phyloP scores from a whole-genome alignment of 345 rosid species.

The Fremontodendron californicum region DNA sequence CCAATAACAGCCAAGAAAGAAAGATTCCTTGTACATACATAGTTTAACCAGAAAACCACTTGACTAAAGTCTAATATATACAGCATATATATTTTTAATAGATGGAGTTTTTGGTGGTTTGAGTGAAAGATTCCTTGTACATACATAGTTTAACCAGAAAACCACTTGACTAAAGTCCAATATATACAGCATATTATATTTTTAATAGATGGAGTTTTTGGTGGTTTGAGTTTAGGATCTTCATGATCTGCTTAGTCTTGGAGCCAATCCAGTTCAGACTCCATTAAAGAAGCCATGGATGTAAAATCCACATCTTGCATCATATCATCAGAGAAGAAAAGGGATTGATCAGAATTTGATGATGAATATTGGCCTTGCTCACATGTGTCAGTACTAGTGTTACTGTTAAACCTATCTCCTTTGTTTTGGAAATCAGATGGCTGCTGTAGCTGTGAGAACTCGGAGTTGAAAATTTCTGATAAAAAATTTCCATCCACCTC shows the following conservation, averaged over 20 bases:
- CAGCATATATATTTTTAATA: too few species aligned
- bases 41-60: too few species aligned
- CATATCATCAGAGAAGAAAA: slow-evolving; percentile 1
- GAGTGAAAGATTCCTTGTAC: neutral
- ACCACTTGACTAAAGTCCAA: too few species aligned
- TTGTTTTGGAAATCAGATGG: neutral
- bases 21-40: neutral
- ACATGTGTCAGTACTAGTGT: neutral
- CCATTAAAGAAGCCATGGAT: slow-evolving; percentile 7
- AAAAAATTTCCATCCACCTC: slow-evolving; percentile 9
- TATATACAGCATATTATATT: too few species aligned
- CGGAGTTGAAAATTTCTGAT: neutral
- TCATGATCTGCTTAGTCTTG: neutral
- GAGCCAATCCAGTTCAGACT: slow-evolving; percentile 7
- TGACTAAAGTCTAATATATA: too few species aligned
- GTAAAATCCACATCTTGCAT: neutral
- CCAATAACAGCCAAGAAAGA: neutral
- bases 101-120: neutral
- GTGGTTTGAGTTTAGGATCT: neutral
- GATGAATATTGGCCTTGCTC: neutral
- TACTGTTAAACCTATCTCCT: too few species aligned
- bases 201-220: neutral
- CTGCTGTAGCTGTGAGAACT: neutral
- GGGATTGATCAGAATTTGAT: slow-evolving; percentile 1
- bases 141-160: too few species aligned